phyloP scores from a whole-genome alignment of 495 filamentous ascomycete species.

The Xylaria sp. region DNA sequence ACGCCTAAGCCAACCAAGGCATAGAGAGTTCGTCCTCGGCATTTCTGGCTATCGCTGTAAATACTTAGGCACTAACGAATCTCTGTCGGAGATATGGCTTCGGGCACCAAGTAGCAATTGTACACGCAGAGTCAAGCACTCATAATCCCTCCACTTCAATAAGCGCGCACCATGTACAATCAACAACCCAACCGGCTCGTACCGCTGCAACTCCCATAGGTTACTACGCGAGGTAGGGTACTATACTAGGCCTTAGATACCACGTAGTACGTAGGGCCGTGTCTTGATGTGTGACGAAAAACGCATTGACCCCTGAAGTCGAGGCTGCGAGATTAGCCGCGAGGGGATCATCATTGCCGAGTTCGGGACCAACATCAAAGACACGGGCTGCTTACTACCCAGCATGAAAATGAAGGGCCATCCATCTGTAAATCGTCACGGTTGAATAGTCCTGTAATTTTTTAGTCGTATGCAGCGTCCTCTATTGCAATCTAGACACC shows the following conservation, averaged over 20 bases:
- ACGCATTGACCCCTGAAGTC: conserved; percentile 8
- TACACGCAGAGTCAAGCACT: background rate
- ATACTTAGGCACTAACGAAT: background rate
- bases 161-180: background rate
- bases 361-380: background rate
- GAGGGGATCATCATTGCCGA: conserved; percentile 7
- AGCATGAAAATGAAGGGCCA: background rate
- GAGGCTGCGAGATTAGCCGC: conserved; percentile 18
- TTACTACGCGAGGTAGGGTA: background rate
- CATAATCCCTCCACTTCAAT: background rate
- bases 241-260: background rate
- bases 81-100: background rate
- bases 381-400: background rate
- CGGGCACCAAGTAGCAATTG: background rate
- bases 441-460: background rate
- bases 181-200: background rate
- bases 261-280: background rate
- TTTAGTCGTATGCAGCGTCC: background rate
- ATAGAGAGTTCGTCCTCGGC: background rate
- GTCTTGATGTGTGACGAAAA: conserved; percentile 16
- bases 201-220: background rate
- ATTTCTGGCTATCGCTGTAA: background rate
- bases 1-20: conserved; percentile 8
- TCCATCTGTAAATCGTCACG: background rate
- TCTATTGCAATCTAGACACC: background rate